These are phyloP conservation scores for Mimosa bimucronata DNA, from an alignment of 306 rosid genomes.

Conservation along the genomic window DNA sequence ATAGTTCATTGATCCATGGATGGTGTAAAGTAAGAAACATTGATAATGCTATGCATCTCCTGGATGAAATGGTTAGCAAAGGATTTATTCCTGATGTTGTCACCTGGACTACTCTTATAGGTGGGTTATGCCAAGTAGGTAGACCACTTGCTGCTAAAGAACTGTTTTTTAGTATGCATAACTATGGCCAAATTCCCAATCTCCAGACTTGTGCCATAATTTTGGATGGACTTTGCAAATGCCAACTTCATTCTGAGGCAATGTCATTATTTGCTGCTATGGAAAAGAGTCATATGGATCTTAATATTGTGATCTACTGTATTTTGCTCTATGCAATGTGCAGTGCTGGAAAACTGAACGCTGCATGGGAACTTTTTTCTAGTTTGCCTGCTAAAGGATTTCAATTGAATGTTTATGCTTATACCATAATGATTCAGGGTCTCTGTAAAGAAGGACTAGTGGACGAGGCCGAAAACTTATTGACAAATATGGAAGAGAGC, in stretches of 20 bases:
- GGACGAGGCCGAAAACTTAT: not conserved
- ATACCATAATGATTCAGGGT: slow-evolving; percentile 1
- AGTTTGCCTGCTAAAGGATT: slow-evolving; percentile 5
- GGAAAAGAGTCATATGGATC: not conserved
- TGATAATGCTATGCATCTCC: not conserved
- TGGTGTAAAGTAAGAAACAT: slow-evolving; percentile 4
- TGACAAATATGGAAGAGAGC: not conserved
- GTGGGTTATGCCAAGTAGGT: not conserved
- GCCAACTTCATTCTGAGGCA: slow-evolving; percentile 9
- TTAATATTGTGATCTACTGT: not conserved
- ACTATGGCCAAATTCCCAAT: slow-evolving; percentile 9
- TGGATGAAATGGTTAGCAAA: not conserved
- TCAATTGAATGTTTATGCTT: not conserved
- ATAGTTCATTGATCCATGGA: not conserved
- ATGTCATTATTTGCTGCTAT: not conserved
- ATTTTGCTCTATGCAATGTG: not conserved
- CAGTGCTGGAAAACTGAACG: not conserved
- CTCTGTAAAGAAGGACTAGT: not conserved
- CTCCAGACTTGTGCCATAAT: slow-evolving; percentile 10
- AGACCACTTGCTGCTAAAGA: not conserved
- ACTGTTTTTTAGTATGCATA: not conserved
- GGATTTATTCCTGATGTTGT: slow-evolving; percentile 11
- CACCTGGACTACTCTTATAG: not conserved
- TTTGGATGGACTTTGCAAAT: slow-evolving; percentile 11
- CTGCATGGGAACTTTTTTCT: not conserved